A percentile compares a stretch with the other conserved stretches of the same genome.
These are phyloP conservation scores for Suhomyces xylopsoci DNA, from an alignment of 805 yeast species.

Conservation along the genomic window DNA sequence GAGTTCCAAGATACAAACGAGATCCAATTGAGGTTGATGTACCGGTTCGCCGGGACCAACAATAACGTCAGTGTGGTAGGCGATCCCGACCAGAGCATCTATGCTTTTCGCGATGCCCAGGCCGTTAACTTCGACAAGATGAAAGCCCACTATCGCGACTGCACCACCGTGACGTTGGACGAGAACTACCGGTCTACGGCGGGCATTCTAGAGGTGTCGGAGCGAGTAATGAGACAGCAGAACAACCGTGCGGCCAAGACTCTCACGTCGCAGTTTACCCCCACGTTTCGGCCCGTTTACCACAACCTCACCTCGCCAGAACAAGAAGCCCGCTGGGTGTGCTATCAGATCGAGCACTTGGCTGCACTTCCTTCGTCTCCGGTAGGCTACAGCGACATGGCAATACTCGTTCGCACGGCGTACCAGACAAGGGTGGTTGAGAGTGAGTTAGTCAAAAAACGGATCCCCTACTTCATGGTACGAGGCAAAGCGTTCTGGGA, in stretches of 20 bases:
- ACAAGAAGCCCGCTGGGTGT: slow-evolving; percentile 59
- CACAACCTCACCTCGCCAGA: slow-evolving; percentile 37
- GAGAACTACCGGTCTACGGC: slow-evolving; percentile 82
- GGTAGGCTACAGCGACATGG: slow-evolving; percentile 57
- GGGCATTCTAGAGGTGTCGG: slow-evolving; percentile 62
- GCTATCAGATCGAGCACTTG: slow-evolving; percentile 51
- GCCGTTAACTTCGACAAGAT: slow-evolving; percentile 61
- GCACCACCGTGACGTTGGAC: slow-evolving; percentile 40
- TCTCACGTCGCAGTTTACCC: slow-evolving; percentile 45
- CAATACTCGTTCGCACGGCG: slow-evolving; percentile 67
- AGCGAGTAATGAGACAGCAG: slow-evolving; percentile 62
- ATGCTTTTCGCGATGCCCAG: slow-evolving; percentile 82
- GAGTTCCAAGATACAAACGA: slow-evolving; percentile 92
- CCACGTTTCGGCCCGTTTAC: slow-evolving; percentile 47
- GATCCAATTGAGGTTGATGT: slow-evolving; percentile 70
- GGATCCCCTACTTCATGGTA: slow-evolving; percentile 64
- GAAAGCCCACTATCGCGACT: slow-evolving; percentile 37
- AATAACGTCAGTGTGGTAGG: slow-evolving; percentile 84
- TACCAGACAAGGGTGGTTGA: slow-evolving; percentile 63
- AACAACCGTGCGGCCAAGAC: slow-evolving; percentile 40
- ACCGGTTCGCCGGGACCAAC: slow-evolving; percentile 37
- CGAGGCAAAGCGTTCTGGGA: slow-evolving; percentile 84
- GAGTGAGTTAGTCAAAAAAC: slow-evolving; percentile 49
- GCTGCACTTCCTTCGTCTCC: slow-evolving; percentile 41
- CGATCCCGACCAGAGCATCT: slow-evolving; percentile 94